phyloP scores from a whole-genome alignment of 2,329 filamentous ascomycete genomes.

The Trichoderma endophyticum region DNA sequence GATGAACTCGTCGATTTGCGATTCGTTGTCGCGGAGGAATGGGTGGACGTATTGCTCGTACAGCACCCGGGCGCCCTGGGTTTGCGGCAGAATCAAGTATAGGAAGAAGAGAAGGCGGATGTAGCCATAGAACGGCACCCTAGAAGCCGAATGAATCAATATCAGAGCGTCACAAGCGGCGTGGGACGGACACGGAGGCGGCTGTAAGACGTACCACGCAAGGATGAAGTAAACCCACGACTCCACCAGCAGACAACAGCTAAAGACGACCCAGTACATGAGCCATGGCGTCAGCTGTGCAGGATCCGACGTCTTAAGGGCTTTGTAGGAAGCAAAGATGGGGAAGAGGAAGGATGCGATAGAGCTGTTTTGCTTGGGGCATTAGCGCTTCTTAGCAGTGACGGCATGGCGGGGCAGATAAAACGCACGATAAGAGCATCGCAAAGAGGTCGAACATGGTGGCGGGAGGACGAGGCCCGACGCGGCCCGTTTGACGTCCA shows the following conservation, averaged over 20 bases:
- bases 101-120: constrained; percentile 81
- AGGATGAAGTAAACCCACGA: constrained; percentile 86
- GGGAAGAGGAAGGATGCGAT: constrained; percentile 89
- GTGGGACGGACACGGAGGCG: background rate
- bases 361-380: constrained; percentile 53
- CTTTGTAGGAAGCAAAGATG: constrained; percentile 96
- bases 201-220: constrained; percentile 56
- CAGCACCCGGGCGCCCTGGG: constrained; percentile 83
- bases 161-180: background rate
- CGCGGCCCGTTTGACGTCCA: constrained; percentile 27
- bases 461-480: constrained; percentile 22
- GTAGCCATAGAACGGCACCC: constrained; percentile 92
- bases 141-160: constrained; percentile 29
- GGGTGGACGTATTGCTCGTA: constrained; percentile 86
- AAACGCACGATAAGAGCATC: constrained; percentile 71
- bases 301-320: constrained; percentile 86
- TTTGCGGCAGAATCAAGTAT: constrained; percentile 95
- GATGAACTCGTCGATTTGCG: constrained; percentile 87
- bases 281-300: constrained; percentile 93
- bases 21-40: constrained; percentile 82
- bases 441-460: constrained; percentile 75
- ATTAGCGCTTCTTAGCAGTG: constrained; percentile 19
- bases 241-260: constrained; percentile 76
- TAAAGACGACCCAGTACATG: constrained; percentile 97
- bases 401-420: constrained; percentile 19